Base-by-base conservation (phyloP, 495 filamentous ascomycete species). In the Amphirosellinia nigrospora region DNA sequence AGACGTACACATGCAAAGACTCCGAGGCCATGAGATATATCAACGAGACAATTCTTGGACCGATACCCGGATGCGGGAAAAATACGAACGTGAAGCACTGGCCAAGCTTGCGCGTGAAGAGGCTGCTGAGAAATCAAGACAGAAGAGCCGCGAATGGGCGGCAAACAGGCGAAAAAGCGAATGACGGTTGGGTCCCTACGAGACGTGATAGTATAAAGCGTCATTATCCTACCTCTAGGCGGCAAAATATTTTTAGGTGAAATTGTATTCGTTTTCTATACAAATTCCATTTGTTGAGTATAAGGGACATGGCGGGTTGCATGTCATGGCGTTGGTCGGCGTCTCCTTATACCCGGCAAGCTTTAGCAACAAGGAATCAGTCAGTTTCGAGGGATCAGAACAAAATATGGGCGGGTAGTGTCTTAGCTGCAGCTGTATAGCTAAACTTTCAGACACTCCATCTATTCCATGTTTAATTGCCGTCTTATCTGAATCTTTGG, bases 141-240 rank as follows among this genome's bases (percentile, higher is more conserved):
- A 84, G 74, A 82, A 86, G 60, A 89, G 88, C 66, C 79, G 90
- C 41, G 88, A 90, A 79, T 93, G 91, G 91, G 90, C 90, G 4
- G 89, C 91, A 79, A 85, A 81, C 87, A 91, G 82, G 74, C 74
- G 1, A 74, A 34, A 3, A 78, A 76, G 70, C 69, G 72, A 15
- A 72, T 72, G 70, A 74, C 74, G 7, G 58, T 70, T 2, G 61
- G 66, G 15, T 74, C 74, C 7, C 5, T 69, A 23, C 66, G 61
- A 23, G 76, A 72, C 30, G 50, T 71, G 2, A 64, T 70, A 46
- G 30, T 58, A 28, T 74, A 6, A 70, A 36, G 5, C 13, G 28
- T 19, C 13, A 21, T 19, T 34, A 15, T 43, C 10, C 36, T 34
- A 26, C 39, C 26, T 34, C 23, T 16, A 19, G 41, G 63, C 21